Percentiles rank a stretch among this genome's conserved stretches.
Conservation (phyloP, 2,329 filamentous ascomycete genomes). For the Leptographium procerum region DNA sequence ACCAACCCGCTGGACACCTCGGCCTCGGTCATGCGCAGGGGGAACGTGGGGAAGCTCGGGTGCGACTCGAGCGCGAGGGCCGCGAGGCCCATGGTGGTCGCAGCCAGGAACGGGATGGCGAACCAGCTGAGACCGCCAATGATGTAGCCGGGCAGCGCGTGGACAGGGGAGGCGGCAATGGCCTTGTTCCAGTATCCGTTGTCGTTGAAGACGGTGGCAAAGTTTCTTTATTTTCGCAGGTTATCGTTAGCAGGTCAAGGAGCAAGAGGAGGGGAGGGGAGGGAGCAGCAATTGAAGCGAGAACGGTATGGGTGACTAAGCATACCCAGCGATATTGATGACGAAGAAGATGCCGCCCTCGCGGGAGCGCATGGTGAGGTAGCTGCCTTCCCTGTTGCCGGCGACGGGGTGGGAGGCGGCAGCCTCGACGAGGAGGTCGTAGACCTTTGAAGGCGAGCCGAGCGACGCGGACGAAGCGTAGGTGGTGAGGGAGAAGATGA, state of each 20-base stretch:
- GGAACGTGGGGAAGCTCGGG: slow-evolving; percentile 61
- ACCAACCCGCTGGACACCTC: slow-evolving; percentile 78
- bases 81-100: slow-evolving; percentile 78
- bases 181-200: slow-evolving; percentile 92
- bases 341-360: slow-evolving; percentile 84
- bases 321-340: slow-evolving; percentile 52
- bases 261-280: neutral
- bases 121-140: slow-evolving; percentile 84
- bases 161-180: slow-evolving; percentile 74
- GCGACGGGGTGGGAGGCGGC: slow-evolving; percentile 59
- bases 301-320: neutral
- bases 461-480: slow-evolving; percentile 64
- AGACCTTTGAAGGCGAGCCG: slow-evolving; percentile 66
- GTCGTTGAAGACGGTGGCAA: slow-evolving; percentile 74
- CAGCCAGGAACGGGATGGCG: slow-evolving; percentile 80
- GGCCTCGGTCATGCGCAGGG: slow-evolving; percentile 55
- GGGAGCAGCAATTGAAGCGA: neutral
- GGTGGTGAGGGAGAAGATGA: slow-evolving; percentile 71
- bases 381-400: slow-evolving; percentile 71
- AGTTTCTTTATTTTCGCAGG: no score
- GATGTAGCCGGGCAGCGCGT: slow-evolving; percentile 81
- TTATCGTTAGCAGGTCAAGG: neutral
- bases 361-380: slow-evolving; percentile 73
- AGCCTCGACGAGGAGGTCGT: slow-evolving; percentile 63
- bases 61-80: slow-evolving; percentile 69